Evolutionary conservation across 768 basidiomycete genomes (phyloP), one percentile per base, ranked within the genome.

Genomic region (Rhodotorula diobovata): DNA sequence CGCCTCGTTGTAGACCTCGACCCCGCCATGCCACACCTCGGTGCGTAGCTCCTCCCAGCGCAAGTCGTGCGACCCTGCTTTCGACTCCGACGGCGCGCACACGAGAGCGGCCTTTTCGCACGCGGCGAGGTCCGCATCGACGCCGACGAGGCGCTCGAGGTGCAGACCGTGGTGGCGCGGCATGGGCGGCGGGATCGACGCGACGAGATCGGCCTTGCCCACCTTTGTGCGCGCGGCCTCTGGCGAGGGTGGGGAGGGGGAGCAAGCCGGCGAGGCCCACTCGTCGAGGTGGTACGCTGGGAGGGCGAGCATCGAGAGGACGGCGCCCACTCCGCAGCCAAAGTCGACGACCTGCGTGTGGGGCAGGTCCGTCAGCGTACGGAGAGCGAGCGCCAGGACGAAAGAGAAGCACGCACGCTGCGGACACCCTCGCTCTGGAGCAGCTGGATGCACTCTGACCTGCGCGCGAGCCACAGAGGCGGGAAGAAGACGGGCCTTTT

Each of bases 301-400:
- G 76, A 89, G 87, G 73, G 86, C 85, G 20, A 94, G 85, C 18
- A 87, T 84, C 0, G 83, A 79, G 23, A 93, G 85, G 15, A 93
- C 83, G 50, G 87, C 83, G 32, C 91, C 91, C 80, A 90, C 87
- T 51, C 91, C 91, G 75, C 91, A 94, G 9, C 91, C 91, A 37
- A 91, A 82, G 76, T 94, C 91, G 59, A 92, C 82, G 14, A 93
- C 83, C 77, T 77, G 55, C 25, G 48, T 6, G 20, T 7, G 25
- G 2, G 5, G 43, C 18, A 20, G 16, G 1, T 10, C 16, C 8
- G 18, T 41, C 25, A 30, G n/a, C 28, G 23, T 30, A 5, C 2
- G 25, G 18, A 48, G 11, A 18, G 6, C 14, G 10, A 46, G 37
- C 4, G 53, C 14, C 28, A 45, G 30, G 56, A 0, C n/a, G 43